A percentile compares a stretch with the other conserved stretches of the same genome.
phyloP scores from a whole-genome alignment of 129 eudicot genomes.

The Gnaphalium uliginosum region DNA sequence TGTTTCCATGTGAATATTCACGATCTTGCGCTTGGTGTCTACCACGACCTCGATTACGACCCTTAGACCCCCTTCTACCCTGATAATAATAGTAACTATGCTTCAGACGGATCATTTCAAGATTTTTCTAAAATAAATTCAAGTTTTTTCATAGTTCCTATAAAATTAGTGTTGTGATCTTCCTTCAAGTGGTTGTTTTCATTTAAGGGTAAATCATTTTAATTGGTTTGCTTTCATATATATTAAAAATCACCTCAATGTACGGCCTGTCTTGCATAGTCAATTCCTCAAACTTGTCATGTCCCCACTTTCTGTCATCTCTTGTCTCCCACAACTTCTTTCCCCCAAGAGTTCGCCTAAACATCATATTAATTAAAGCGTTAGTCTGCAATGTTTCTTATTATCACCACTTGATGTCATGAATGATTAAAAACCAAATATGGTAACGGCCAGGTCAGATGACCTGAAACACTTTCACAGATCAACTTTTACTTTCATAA shows the following conservation, averaged over 20 bases:
- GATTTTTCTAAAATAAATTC: background rate
- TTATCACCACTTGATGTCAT: background rate
- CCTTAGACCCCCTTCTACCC: constrained; percentile 66
- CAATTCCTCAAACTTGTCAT: constrained; percentile 88
- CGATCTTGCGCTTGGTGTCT: constrained; percentile 45
- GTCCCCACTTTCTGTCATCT: constrained; percentile 92
- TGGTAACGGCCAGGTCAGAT: background rate
- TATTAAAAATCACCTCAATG: constrained; percentile 47
- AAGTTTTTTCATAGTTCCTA: background rate
- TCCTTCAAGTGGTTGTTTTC: background rate
- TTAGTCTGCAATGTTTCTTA: background rate
- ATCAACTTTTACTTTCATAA: background rate
- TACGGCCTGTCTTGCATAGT: constrained; percentile 50
- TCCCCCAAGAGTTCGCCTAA: constrained; percentile 67
- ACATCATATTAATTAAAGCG: constrained; percentile 1
- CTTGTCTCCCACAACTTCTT: constrained; percentile 75
- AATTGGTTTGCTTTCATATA: background rate
- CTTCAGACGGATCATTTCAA: background rate
- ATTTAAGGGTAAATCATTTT: background rate
- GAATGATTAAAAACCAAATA: background rate
- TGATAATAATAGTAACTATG: constrained; percentile 19
- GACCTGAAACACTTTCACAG: background rate
- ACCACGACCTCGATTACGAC: constrained; percentile 61
- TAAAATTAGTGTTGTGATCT: background rate
- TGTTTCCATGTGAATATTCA: constrained; percentile 45